phyloP scores from a whole-genome alignment of 345 rosid genomes.

The Sisymbrium irio region DNA sequence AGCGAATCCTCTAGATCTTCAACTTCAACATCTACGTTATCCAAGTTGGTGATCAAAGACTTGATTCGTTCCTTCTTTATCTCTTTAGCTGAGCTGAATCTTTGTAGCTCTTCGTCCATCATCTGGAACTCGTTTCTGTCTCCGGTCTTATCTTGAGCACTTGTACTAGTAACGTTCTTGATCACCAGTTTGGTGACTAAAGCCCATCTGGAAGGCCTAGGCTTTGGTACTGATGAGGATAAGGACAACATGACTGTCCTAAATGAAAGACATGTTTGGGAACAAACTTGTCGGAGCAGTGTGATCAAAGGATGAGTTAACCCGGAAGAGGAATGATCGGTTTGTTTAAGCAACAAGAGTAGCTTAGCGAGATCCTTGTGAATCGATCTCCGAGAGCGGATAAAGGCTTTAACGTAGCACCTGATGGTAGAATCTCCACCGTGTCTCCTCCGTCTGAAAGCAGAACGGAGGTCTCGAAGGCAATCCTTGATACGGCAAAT shows the following conservation, averaged over 20 bases:
- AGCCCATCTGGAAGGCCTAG: constrained; percentile 38
- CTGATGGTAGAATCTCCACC: constrained; percentile 40
- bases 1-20: constrained; percentile 52
- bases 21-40: constrained; percentile 38
- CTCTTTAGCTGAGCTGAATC: constrained; percentile 27
- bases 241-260: constrained; percentile 40
- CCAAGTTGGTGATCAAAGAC: constrained; percentile 37
- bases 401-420: constrained; percentile 33
- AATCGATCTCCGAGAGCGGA: constrained; percentile 13
- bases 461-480: constrained; percentile 51
- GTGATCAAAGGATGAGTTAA: constrained; percentile 26
- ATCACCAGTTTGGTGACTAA: constrained; percentile 22
- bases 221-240: constrained; percentile 36
- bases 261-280: constrained; percentile 35
- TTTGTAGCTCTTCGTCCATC: constrained; percentile 44
- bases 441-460: constrained; percentile 52
- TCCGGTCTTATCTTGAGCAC: not conserved
- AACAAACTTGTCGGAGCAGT: constrained; percentile 38
- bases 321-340: not conserved
- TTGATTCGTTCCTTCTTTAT: constrained; percentile 30
- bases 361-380: constrained; percentile 26
- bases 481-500: constrained; percentile 42
- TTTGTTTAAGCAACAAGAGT: constrained; percentile 30
- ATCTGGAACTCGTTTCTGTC: constrained; percentile 39
- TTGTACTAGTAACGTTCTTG: constrained; percentile 19